A percentile compares a stretch with the other conserved stretches of the same genome.
Evolutionary conservation across 2,329 filamentous ascomycete species (phyloP).

Genomic region (Paradendryphiella salina): DNA sequence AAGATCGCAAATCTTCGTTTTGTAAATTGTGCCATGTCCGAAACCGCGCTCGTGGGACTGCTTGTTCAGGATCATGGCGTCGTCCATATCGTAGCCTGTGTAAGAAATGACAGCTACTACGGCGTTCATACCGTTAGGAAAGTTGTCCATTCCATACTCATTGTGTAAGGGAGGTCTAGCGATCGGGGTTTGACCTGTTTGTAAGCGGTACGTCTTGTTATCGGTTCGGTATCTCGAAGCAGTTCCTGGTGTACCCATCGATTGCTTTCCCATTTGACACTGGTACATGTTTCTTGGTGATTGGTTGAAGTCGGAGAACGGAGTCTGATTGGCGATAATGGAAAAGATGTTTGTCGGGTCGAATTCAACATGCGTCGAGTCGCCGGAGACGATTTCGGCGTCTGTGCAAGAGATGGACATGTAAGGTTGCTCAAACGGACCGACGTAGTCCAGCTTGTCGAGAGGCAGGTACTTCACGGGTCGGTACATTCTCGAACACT

Average conservation of each 20-base stretch:
- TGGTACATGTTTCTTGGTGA: conserved; percentile 98
- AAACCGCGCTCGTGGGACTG: conserved; percentile 95
- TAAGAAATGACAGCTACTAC: conserved; percentile 98
- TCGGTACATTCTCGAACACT: conserved; percentile 80
- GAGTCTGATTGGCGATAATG: conserved; percentile 97
- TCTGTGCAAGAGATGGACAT: conserved; percentile 97
- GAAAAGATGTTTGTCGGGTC: conserved; percentile 96
- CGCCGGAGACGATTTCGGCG: conserved; percentile 80
- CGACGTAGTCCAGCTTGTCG: conserved; percentile 83
- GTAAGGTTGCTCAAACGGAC: conserved; percentile 93
- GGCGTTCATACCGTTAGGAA: conserved; percentile 93
- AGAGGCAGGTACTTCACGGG: conserved; percentile 91
- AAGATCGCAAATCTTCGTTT: conserved; percentile 88
- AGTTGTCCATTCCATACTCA: conserved; percentile 95
- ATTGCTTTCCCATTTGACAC: conserved; percentile 86
- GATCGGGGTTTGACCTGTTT: conserved; percentile 94
- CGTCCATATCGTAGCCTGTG: conserved; percentile 99
- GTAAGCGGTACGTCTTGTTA: conserved; percentile 93
- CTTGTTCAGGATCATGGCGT: conserved; percentile 99
- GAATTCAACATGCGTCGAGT: conserved; percentile 91
- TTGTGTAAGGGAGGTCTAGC: conserved; percentile 93
- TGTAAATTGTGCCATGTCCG: conserved; percentile 94
- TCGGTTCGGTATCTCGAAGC: conserved; percentile 85
- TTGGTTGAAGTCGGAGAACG: conserved; percentile 98
- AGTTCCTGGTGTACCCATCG: conserved; percentile 94